These are phyloP conservation scores for Eucalyptus sp. DNA, from an alignment of 345 rosid species.

Conservation along the genomic window DNA sequence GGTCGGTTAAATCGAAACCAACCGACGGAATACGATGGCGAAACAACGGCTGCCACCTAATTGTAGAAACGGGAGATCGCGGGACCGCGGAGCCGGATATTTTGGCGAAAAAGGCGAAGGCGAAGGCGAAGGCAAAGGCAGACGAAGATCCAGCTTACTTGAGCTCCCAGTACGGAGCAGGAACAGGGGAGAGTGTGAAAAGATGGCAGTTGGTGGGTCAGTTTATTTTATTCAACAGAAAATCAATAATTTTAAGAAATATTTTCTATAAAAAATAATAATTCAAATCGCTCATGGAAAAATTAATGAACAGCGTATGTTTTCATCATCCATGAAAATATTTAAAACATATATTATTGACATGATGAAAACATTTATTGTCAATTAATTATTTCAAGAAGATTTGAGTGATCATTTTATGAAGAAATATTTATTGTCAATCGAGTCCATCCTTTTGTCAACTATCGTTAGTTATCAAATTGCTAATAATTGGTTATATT, in stretches of 20 bases:
- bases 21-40: not conserved
- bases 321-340: not conserved
- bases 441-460: not conserved
- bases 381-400: too few relatives aligned
- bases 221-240: too few relatives aligned
- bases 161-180: not conserved
- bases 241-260: not conserved
- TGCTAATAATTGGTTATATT: not conserved
- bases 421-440: too few relatives aligned
- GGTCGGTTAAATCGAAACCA: not conserved
- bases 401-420: not conserved
- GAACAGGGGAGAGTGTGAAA: not conserved
- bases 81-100: not conserved
- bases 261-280: not conserved
- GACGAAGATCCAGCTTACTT: not conserved
- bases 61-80: not conserved
- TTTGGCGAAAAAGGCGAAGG: not conserved
- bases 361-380: not conserved
- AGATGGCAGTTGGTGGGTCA: not conserved
- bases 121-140: too few relatives aligned
- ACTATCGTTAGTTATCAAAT: too few relatives aligned
- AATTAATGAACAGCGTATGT: not conserved
- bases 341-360: not conserved
- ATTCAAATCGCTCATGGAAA: fast-evolving
- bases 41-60: not conserved